phyloP scores from a whole-genome alignment of 192 early-diverging fungal genomes.

The Diversispora eburnea region DNA sequence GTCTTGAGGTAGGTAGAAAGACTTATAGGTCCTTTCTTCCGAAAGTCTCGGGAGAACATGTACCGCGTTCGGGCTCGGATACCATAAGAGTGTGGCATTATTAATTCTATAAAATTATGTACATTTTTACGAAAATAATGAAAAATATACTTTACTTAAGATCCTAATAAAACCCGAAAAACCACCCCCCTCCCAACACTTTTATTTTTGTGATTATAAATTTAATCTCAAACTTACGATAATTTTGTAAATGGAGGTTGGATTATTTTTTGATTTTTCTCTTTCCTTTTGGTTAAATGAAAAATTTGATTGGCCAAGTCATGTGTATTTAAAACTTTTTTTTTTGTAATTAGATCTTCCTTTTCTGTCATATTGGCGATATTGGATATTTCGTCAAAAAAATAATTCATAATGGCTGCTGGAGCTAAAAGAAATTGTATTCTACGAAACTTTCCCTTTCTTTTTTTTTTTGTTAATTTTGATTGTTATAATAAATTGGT shows the following conservation, averaged over 20 bases:
- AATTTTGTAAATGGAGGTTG: too few species aligned
- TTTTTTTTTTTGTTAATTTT: not conserved
- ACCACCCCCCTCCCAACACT: not conserved
- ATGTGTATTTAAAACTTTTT: constrained; percentile 10
- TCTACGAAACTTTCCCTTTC: constrained; percentile 6
- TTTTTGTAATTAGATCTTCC: not conserved
- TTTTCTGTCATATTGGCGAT: not conserved
- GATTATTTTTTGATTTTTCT: too few species aligned
- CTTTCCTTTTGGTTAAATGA: not conserved
- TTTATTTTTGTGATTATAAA: not conserved
- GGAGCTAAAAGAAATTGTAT: constrained; percentile 23
- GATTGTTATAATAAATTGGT: not conserved
- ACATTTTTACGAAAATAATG: not conserved
- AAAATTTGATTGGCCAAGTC: not conserved
- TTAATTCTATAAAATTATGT: constrained; percentile 8
- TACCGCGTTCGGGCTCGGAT: constrained; percentile 97
- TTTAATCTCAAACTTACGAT: not conserved
- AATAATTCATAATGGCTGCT: constrained; percentile 12
- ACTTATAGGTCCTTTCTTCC: constrained; percentile 86
- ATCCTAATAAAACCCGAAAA: not conserved
- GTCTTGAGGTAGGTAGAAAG: constrained; percentile 97
- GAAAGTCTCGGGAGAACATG: constrained; percentile 97
- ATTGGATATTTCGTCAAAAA: not conserved
- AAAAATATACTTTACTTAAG: too few species aligned
- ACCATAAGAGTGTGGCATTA: constrained; percentile 84